Evolutionary conservation across 2,329 filamentous ascomycete species (phyloP), one percentile per base, ranked within the genome.

Genomic region (Diplodia sapinea): DNA sequence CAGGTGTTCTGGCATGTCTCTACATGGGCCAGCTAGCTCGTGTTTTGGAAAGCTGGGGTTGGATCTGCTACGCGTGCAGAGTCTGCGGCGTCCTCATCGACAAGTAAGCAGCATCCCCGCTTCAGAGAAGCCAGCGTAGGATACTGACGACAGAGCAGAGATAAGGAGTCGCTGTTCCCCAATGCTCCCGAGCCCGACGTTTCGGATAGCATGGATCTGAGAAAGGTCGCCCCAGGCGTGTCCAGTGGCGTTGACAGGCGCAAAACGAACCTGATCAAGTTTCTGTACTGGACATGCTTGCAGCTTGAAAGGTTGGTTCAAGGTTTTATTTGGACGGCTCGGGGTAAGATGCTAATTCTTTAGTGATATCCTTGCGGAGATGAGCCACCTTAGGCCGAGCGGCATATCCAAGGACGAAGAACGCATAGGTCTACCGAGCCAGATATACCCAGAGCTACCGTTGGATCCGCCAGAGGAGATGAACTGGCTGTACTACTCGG

Each of bases 201-300:
- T 23, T 63, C 56, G 23, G 47, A 49, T 31, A 51, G 52, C 31
- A 66, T 66, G 66, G 66, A 62, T 26, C 29, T 67, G 3, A 23
- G 66, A n/a, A 63, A 67, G 56, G 66, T 62, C 26, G 50, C 50
- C 26, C 66, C 56, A 31, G 57, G 56, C 15, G 66, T 67, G 2
- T 52, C 56, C n/a, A 52, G 54, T 15, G 55, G 55, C 17, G 57
- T 63, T 15, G 66, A 67, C 23, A 49, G 56, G 23, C 56, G 66
- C 38, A 68, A 67, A 43, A 68, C 76, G 38, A 82, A 82, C 56
- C 71, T 83, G 51, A 79, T 83, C 29, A 78, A 82, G 67, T 75
- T 96, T 72, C 90, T 92, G 0, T 97, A 94, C 74, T 98, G 94
- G 94, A 95, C 94, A 8, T 96, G 92, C 76, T 82, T 97, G 70